Evolutionary conservation across 352 stramenopile genomes (phyloP), one percentile per base, ranked within the genome.

Genomic region (Pythium diclinum): DNA sequence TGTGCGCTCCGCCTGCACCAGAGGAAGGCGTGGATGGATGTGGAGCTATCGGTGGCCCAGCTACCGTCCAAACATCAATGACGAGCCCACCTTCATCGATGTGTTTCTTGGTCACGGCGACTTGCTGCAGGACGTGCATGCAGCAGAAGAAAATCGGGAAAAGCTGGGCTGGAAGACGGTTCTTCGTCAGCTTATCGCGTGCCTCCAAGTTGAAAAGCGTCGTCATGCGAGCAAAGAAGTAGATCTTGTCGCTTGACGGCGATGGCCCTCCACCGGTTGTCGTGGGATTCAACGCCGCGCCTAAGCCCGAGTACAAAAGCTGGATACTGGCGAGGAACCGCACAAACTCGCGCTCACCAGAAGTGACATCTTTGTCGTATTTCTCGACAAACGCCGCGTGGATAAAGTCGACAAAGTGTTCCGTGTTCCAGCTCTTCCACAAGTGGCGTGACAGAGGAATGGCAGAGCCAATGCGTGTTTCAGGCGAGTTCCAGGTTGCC

Each of bases 251-350:
- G 25, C 48, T 59, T 13, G 52, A 28, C 14, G 59, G 36, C 0
- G 61, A 63, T 25, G 23, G 16, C 2, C 52, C n/a, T 1, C 54
- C 48, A 3, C 56, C 63, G n/a, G 48, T 19, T 17, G 25, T 55
- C 14, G 32, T 49, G 10, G 34, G 25, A 19, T 42, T 48, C 4
- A 55, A n/a, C 5, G 38, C 40, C 11, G 17, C 36, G 6, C 6
- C 30, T 10, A 58, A 21, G 3, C 61, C 36, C 1, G 70, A 73
- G 42, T 68, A 65, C 1, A 63, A 42, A n/a, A 79, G 62, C 63
- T 84, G 76, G 25, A 81, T 63, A 55, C 73, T 81, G 17, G 76
- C 62, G 23, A 81, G 69, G 34, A 84, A 73, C 0, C 65, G 65
- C 36, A 79, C 60, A 19, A 79, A 81, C 58, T 74, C 62, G 9